These are phyloP conservation scores for Pyrenophora teres DNA, from an alignment of 2,329 filamentous ascomycete species.

Conservation along the genomic window DNA sequence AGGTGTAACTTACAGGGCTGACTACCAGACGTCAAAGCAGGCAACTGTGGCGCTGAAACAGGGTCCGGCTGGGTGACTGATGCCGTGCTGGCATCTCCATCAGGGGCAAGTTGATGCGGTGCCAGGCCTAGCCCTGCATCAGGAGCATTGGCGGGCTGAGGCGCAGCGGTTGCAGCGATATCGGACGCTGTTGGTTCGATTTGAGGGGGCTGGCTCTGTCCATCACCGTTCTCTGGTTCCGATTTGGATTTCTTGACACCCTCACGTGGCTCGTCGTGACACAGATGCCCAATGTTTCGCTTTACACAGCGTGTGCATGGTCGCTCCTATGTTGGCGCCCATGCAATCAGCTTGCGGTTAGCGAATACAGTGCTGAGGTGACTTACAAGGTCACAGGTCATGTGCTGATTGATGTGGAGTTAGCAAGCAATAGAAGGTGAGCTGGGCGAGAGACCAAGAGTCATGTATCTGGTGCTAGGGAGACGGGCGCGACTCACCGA, in stretches of 20 bases:
- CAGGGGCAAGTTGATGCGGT: conserved; percentile 42
- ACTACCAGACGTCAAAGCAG: conserved; percentile 65
- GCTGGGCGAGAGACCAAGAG: conserved; percentile 23
- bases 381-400: conserved; percentile 59
- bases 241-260: conserved; percentile 76
- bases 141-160: conserved; percentile 36
- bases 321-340: conserved; percentile 68
- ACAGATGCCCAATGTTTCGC: conserved; percentile 96
- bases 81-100: conserved; percentile 51
- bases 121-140: conserved; percentile 48
- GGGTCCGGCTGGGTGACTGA: conserved; percentile 74
- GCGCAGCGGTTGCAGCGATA: conserved; percentile 29
- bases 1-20: conserved; percentile 71
- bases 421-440: conserved; percentile 37
- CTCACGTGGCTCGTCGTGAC: conserved; percentile 96
- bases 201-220: conserved; percentile 38
- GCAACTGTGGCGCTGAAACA: conserved; percentile 68
- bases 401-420: conserved; percentile 50
- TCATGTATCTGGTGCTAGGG: conserved; percentile 28
- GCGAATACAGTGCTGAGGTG: conserved; percentile 9
- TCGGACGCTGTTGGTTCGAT: conserved; percentile 40
- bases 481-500: conserved; percentile 50
- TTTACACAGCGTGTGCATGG: conserved; percentile 98
- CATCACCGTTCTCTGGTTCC: conserved; percentile 47
- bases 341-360: conserved; percentile 42